phyloP scores from a whole-genome alignment of 2,329 filamentous ascomycete species.

The Verticillium alfalfae region DNA sequence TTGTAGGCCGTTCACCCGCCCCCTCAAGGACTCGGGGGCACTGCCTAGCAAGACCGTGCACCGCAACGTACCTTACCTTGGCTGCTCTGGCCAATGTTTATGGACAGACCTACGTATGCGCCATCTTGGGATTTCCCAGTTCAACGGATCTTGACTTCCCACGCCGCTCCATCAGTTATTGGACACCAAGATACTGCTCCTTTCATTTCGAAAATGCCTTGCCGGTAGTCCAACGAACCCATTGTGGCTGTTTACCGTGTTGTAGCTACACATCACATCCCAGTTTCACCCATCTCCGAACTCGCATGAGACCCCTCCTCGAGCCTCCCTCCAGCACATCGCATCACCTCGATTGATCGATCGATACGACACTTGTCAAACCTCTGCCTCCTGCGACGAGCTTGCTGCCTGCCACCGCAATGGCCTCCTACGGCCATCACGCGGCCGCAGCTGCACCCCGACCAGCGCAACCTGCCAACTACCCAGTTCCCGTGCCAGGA shows the following conservation, averaged over 20 bases:
- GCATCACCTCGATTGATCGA: neutral
- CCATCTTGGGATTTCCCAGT: neutral
- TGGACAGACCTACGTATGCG: neutral
- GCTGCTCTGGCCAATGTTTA: neutral
- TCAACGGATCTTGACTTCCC: neutral
- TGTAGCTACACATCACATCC: constrained; percentile 4
- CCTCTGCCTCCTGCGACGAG: constrained; percentile 3
- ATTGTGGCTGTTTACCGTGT: neutral
- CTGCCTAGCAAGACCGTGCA: neutral
- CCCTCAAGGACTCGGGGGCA: neutral
- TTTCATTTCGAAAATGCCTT: neutral
- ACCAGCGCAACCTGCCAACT: constrained; percentile 30
- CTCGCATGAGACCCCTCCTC: constrained; percentile 1
- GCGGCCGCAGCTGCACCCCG: constrained; percentile 9
- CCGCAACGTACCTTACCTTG: neutral
- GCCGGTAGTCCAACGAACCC: neutral
- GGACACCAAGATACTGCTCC: neutral
- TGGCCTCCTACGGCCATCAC: constrained; percentile 11
- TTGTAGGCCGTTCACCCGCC: no score
- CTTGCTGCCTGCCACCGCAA: neutral
- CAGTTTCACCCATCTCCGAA: neutral
- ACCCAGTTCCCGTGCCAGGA: constrained; percentile 32
- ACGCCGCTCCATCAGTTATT: neutral
- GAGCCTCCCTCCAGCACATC: neutral
- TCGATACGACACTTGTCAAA: neutral